Percentiles rank a stretch among this genome's conserved stretches.
Evolutionary conservation across 2,329 filamentous ascomycete species (phyloP).

Genomic region (Fusarium decemcellulare): DNA sequence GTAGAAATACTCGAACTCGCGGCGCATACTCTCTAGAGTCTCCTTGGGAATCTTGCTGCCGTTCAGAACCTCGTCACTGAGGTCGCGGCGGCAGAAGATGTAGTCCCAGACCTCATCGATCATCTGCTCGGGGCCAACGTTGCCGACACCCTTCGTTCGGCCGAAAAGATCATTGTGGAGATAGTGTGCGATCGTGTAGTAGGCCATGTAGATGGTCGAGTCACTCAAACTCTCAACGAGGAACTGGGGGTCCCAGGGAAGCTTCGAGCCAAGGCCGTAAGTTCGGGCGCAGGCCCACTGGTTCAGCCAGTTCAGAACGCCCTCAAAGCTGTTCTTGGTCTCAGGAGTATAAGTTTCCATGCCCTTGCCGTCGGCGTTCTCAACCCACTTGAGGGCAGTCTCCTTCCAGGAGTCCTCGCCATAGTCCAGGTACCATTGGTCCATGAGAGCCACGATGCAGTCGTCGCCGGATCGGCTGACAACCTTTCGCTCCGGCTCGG

Average conservation of each 20-base stretch:
- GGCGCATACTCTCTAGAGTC: conserved; percentile 83
- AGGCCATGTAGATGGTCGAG: conserved; percentile 92
- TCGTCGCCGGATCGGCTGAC: conserved; percentile 91
- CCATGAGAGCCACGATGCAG: conserved; percentile 92
- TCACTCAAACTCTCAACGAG: conserved; percentile 94
- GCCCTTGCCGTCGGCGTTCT: conserved; percentile 74
- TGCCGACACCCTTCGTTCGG: conserved; percentile 75
- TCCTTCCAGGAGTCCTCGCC: conserved; percentile 91
- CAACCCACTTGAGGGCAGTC: conserved; percentile 79
- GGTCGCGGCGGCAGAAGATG: conserved; percentile 83
- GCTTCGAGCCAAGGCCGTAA: conserved; percentile 92
- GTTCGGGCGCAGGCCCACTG: conserved; percentile 96
- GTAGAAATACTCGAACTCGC: conserved; percentile 98
- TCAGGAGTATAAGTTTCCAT: conserved; percentile 87
- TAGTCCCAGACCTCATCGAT: conserved; percentile 98
- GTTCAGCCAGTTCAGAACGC: conserved; percentile 91
- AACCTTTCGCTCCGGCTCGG: conserved; percentile 92
- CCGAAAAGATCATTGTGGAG: conserved; percentile 92
- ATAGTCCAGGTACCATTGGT: conserved; percentile 99
- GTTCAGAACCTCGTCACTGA: conserved; percentile 74
- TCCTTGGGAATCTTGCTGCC: conserved; percentile 81
- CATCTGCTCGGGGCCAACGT: conserved; percentile 88
- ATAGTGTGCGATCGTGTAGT: conserved; percentile 77
- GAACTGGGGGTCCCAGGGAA: conserved; percentile 94
- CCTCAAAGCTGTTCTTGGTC: conserved; percentile 85